Percentiles rank a stretch among this genome's conserved stretches.
Evolutionary conservation across 345 rosid species (phyloP).

Genomic region (Populus pruinosa): DNA sequence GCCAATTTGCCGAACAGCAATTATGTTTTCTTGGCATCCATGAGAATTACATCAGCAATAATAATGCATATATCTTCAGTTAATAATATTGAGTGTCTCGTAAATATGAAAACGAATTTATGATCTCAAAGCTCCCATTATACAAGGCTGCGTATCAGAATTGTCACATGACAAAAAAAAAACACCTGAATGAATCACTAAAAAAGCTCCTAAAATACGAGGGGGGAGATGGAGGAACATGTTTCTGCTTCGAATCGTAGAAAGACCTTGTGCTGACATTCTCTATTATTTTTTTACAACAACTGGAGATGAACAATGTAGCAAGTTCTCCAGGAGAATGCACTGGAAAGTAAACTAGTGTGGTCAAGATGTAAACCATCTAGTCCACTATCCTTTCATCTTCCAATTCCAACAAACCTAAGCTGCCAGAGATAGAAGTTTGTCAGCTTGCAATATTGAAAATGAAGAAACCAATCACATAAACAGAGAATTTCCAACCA

Average conservation of each 20-base stretch:
- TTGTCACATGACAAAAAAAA: neutral
- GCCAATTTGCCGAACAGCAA: neutral
- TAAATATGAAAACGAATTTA: neutral
- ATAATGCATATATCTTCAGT: neutral
- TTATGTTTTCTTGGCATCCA: neutral
- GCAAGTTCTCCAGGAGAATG: neutral
- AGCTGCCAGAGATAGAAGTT: slow-evolving; percentile 32
- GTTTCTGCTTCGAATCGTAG: neutral
- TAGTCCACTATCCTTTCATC: slow-evolving; percentile 9
- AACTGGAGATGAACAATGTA: neutral
- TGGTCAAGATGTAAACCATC: neutral
- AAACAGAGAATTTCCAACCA: neutral
- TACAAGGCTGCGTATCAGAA: neutral
- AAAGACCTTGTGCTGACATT: neutral
- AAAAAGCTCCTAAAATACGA: neutral
- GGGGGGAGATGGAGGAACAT: neutral
- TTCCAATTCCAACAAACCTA: slow-evolving; percentile 42
- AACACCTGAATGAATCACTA: neutral
- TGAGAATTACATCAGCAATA: neutral
- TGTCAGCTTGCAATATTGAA: neutral
- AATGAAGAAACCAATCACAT: neutral
- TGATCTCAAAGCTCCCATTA: neutral
- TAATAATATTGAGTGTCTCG: neutral
- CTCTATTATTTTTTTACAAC: neutral
- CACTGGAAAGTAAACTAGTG: neutral